Conservation (phyloP, 2,329 filamentous ascomycete species). For the Aspergillus japonicus region DNA sequence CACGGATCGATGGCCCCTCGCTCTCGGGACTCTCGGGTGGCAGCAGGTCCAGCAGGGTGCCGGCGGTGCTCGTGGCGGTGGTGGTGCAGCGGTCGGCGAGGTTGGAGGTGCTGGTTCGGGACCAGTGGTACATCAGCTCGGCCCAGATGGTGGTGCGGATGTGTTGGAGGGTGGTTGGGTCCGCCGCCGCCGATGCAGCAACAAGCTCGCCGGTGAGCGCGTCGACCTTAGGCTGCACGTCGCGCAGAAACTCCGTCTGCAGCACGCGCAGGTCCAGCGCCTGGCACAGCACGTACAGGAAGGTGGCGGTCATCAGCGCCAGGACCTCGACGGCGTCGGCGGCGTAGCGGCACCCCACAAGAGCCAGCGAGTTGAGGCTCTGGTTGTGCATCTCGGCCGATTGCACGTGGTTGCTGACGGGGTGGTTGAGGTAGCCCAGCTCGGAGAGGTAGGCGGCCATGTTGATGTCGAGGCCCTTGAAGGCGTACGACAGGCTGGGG, state of each 20-base stretch:
- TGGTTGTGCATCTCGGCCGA: slow-evolving; percentile 69
- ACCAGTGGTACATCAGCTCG: slow-evolving; percentile 20
- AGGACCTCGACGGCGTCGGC: slow-evolving; percentile 57
- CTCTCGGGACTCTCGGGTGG: background rate
- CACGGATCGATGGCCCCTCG: background rate
- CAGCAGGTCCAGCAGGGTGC: slow-evolving; percentile 8
- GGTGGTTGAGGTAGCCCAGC: slow-evolving; percentile 60
- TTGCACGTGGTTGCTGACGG: slow-evolving; percentile 63
- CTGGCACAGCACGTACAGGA: slow-evolving; percentile 59
- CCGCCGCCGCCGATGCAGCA: background rate
- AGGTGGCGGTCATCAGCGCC: slow-evolving; percentile 55
- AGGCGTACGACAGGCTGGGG: slow-evolving; percentile 56
- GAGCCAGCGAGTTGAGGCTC: slow-evolving; percentile 63
- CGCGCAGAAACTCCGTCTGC: slow-evolving; percentile 19
- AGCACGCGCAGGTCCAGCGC: slow-evolving; percentile 53
- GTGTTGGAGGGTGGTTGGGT: background rate
- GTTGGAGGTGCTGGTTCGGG: slow-evolving; percentile 9
- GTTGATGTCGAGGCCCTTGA: slow-evolving; percentile 66
- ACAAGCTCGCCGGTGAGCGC: background rate
- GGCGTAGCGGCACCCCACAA: slow-evolving; percentile 59
- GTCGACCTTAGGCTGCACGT: slow-evolving; percentile 4
- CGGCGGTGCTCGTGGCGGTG: slow-evolving; percentile 3
- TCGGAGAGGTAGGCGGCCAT: slow-evolving; percentile 65
- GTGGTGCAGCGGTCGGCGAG: slow-evolving; percentile 13
- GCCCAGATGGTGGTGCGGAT: slow-evolving; percentile 10